Evolutionary conservation across 257 asterid species (phyloP).

Genomic region (Ajuga chamaepitys): DNA sequence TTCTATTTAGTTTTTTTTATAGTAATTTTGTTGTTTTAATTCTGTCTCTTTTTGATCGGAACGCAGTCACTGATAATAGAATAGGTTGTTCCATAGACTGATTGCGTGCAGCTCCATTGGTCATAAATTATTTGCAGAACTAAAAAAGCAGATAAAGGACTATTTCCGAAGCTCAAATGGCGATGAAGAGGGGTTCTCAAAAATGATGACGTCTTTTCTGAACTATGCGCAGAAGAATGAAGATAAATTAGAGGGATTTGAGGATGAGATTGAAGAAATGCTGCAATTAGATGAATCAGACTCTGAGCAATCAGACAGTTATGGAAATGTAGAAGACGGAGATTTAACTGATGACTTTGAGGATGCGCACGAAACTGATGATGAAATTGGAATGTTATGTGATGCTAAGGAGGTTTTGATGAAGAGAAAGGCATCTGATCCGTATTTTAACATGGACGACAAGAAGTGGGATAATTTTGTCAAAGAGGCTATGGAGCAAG

Average conservation of each 20-base stretch:
- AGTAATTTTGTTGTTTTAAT: too few species aligned
- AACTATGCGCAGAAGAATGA: conserved; percentile 48
- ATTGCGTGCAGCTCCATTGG: neutral
- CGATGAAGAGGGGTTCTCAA: conserved; percentile 61
- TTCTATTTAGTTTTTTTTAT: too few species aligned
- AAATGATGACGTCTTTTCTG: conserved; percentile 42
- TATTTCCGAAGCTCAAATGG: conserved; percentile 41
- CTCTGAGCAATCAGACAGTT: too few species aligned
- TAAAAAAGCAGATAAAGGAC: conserved; percentile 52
- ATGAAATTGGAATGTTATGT: conserved; percentile 65
- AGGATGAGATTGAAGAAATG: conserved; percentile 34
- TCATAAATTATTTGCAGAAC: conserved; percentile 35
- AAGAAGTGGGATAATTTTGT: conserved; percentile 78
- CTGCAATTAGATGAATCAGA: too few species aligned
- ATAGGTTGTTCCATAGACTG: neutral
- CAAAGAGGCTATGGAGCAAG: conserved; percentile 54
- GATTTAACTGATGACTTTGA: conserved; percentile 70
- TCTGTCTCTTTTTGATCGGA: neutral
- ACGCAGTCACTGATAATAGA: neutral
- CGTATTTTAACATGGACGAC: conserved; percentile 59
- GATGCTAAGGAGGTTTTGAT: conserved; percentile 44
- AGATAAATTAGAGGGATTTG: conserved; percentile 62
- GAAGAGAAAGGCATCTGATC: conserved; percentile 43
- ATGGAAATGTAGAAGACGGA: conserved; percentile 29
- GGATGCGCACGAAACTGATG: conserved; percentile 48